Conservation (phyloP, 768 basidiomycete species). For the Boletus rex-veris region DNA sequence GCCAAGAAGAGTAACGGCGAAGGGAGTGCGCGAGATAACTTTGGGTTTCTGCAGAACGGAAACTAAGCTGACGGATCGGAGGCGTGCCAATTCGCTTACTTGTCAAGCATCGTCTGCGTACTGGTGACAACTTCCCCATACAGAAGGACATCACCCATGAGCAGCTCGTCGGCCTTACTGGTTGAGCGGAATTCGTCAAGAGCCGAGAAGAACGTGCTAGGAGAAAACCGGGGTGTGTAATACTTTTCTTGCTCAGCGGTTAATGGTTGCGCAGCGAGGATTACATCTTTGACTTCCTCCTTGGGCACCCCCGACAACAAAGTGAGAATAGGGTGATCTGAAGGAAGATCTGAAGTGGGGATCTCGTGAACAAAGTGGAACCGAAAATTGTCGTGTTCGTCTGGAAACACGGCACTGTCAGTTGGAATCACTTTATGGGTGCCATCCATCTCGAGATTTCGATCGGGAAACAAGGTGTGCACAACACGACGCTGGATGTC, state of each 20-base stretch:
- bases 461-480: conserved; percentile 17
- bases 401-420: conserved; percentile 43
- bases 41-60: conserved; percentile 60
- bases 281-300: conserved; percentile 51
- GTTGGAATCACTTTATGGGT: conserved; percentile 28
- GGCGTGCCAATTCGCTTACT: conserved; percentile 45
- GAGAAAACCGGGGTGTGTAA: conserved; percentile 70
- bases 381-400: conserved; percentile 67
- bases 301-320: conserved; percentile 27
- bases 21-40: conserved; percentile 63
- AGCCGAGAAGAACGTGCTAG: conserved; percentile 54
- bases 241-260: conserved; percentile 34
- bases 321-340: conserved; percentile 13
- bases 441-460: conserved; percentile 29
- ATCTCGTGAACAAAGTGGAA: conserved; percentile 43
- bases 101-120: conserved; percentile 93
- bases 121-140: conserved; percentile 91
- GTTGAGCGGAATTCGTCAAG: conserved; percentile 34
- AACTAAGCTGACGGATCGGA: neutral
- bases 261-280: conserved; percentile 52
- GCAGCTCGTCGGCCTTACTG: conserved; percentile 37
- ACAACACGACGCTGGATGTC: conserved; percentile 13
- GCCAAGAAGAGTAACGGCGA: conserved; percentile 81
- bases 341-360: conserved; percentile 26
- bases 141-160: conserved; percentile 72